Conservation (phyloP, 805 yeast species). For the Ogataea siamensis region DNA sequence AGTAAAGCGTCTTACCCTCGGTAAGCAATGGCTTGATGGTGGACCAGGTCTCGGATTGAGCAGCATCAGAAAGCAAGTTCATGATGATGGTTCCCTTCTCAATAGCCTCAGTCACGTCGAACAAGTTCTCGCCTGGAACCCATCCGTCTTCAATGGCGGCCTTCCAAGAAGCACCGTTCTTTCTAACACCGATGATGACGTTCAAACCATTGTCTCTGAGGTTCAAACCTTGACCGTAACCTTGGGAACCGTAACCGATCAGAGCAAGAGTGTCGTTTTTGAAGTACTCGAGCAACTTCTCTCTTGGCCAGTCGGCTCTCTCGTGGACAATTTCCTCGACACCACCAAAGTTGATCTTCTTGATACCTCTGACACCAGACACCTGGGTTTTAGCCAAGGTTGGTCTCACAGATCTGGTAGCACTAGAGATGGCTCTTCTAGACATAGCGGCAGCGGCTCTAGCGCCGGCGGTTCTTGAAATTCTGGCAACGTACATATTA, state of each 20-base stretch:
- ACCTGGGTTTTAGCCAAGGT: conserved; percentile 41
- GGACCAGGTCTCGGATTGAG: conserved; percentile 98
- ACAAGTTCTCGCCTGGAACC: conserved; percentile 99
- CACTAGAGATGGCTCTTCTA: conserved; percentile 58
- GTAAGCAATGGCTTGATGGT: conserved; percentile 85
- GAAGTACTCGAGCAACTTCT: conserved; percentile 93
- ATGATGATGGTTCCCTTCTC: conserved; percentile 87
- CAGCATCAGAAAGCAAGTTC: conserved; percentile 99
- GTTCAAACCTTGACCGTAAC: conserved; percentile 99
- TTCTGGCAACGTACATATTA: conserved; percentile 47
- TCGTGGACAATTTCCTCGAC: conserved; percentile 93
- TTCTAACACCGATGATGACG: conserved; percentile 97
- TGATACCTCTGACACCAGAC: conserved; percentile 81
- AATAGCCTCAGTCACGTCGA: conserved; percentile 93
- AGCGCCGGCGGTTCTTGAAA: conserved; percentile 46
- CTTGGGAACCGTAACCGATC: conserved; percentile 99
- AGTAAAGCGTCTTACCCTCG: conserved; percentile 96
- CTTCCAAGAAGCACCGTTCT: conserved; percentile 99
- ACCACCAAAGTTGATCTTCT: conserved; percentile 97
- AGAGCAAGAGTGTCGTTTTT: conserved; percentile 96
- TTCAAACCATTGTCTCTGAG: conserved; percentile 98
- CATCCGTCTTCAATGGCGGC: conserved; percentile 99
- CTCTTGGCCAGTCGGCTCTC: conserved; percentile 99
- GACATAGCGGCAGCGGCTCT: conserved; percentile 45
- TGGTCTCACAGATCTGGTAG: conserved; percentile 48